A percentile compares a stretch with the other conserved stretches of the same genome.
These are phyloP conservation scores for Thermochaetoides thermophila DNA, from an alignment of 495 filamentous ascomycete genomes.

Conservation along the genomic window DNA sequence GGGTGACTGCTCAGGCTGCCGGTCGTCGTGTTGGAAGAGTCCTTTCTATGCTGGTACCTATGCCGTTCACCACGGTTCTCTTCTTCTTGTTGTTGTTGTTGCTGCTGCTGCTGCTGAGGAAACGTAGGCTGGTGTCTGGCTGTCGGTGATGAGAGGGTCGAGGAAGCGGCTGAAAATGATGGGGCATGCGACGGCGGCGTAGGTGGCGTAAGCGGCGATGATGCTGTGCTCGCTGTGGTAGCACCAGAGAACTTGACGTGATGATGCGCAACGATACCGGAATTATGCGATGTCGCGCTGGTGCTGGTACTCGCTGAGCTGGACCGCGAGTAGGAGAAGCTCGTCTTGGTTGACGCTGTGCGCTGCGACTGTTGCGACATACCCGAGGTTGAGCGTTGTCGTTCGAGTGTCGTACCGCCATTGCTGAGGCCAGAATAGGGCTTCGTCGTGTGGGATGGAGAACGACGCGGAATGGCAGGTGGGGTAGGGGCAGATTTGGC, in stretches of 20 bases:
- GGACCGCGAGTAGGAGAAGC: conserved; percentile 32
- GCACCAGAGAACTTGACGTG: conserved; percentile 15
- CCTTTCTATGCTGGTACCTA: not conserved
- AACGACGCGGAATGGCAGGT: conserved; percentile 57
- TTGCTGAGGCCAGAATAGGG: too few species aligned
- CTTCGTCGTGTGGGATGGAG: conserved; percentile 73
- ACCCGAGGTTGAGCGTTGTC: conserved; percentile 45
- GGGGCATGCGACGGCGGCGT: conserved; percentile 13
- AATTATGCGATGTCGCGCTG: too few species aligned
- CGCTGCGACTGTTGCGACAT: conserved; percentile 33
- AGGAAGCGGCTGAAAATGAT: conserved; percentile 1
- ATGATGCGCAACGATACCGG: conserved; percentile 13
- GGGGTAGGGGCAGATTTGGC: conserved; percentile 11
- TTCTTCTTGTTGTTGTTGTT: conserved; percentile 8
- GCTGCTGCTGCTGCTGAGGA: conserved; percentile 1
- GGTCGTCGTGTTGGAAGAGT: not conserved
- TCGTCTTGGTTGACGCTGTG: conserved; percentile 29
- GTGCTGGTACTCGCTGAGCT: conserved; percentile 34
- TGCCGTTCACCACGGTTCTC: too few species aligned
- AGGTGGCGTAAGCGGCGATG: conserved; percentile 10
- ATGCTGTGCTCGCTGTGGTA: too few species aligned
- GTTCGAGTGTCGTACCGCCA: conserved; percentile 32
- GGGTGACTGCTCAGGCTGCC: conserved; percentile 25
- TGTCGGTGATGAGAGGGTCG: conserved; percentile 14
- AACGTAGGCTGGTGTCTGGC: too few species aligned